phyloP scores from a whole-genome alignment of 257 asterid genomes.

The Verbascum thapsus region DNA sequence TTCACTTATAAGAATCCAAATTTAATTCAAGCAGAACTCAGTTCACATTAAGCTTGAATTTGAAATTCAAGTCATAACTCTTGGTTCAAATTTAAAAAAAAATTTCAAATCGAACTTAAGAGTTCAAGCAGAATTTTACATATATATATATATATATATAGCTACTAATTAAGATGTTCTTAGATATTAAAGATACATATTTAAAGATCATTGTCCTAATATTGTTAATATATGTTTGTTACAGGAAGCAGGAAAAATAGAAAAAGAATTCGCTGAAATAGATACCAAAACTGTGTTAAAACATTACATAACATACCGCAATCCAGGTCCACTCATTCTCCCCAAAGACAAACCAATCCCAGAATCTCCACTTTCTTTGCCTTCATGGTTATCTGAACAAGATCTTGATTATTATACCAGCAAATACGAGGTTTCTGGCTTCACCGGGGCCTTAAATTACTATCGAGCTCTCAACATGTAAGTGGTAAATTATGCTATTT shows the following conservation, averaged over 20 bases:
- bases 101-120: too few species aligned
- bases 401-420: slow-evolving; percentile 54
- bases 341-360: slow-evolving; percentile 51
- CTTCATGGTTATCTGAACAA: slow-evolving; percentile 54
- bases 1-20: too few species aligned
- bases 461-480: slow-evolving; percentile 66
- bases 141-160: too few species aligned
- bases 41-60: too few species aligned
- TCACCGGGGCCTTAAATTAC: slow-evolving; percentile 65
- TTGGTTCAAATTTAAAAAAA: too few species aligned
- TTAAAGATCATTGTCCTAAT: background rate
- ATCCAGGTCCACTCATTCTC: slow-evolving; percentile 52
- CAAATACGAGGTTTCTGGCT: slow-evolving; percentile 59
- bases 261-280: slow-evolving; percentile 50
- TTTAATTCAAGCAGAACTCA: too few species aligned
- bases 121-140: too few species aligned
- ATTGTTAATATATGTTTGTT: background rate
- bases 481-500: slow-evolving; percentile 10
- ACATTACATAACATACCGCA: slow-evolving; percentile 41
- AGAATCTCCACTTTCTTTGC: slow-evolving; percentile 40
- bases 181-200: too few species aligned
- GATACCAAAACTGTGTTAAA: slow-evolving; percentile 52
- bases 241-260: slow-evolving; percentile 63
- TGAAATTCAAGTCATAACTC: too few species aligned
- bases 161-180: too few species aligned